Base-by-base conservation (phyloP, 257 asterid species). In the Solanum rostratum region DNA sequence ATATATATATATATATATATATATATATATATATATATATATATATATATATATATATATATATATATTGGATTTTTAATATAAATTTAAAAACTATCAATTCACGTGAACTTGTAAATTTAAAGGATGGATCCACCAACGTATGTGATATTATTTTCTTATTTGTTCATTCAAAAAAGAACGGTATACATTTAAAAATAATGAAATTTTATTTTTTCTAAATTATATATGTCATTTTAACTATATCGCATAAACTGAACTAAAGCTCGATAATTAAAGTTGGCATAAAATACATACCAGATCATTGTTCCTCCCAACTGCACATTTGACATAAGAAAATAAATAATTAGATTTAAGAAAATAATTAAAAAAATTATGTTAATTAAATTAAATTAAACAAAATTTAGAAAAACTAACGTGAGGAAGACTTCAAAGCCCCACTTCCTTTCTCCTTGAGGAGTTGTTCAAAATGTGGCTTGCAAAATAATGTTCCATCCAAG, bases 381-480 rank as follows among this genome's bases (percentile, higher is more conserved):
- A 24, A 18, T n/a, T n/a, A 24, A 19, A 37, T 60, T 4, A 10
- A 33, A 84, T 15, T 18, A 15, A 37, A 62, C 16, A 19, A 15
- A 65, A 24, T 30, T 30, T 39, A 15, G 20, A 19, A 59, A 68
- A 89, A 76, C 88, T 90, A 53, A 91, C 94, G 39, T 85, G 92
- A 73, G 33, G 84, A 88, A 27, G 85, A 79, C 87, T 85, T 88
- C 46, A 87, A 45, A 19, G 88, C 83, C 46, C 88, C 86, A 85
- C 86, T 88, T 84, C 93, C 97, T 63, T 87, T 88, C 86, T 93
- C 95, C 88, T 85, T 91, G 57, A 92, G 91, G 27, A 90, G 90
- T 29, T 93, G 97, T 71, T 93, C 97, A 86, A 86, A 93, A 81
- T 92, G 97, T 80, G 94, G 91, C 84, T 87, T 93, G 90, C 97